Evolutionary conservation across 176 grass and related monocot genomes (phyloP).

Genomic region (Eleusine coracana): DNA sequence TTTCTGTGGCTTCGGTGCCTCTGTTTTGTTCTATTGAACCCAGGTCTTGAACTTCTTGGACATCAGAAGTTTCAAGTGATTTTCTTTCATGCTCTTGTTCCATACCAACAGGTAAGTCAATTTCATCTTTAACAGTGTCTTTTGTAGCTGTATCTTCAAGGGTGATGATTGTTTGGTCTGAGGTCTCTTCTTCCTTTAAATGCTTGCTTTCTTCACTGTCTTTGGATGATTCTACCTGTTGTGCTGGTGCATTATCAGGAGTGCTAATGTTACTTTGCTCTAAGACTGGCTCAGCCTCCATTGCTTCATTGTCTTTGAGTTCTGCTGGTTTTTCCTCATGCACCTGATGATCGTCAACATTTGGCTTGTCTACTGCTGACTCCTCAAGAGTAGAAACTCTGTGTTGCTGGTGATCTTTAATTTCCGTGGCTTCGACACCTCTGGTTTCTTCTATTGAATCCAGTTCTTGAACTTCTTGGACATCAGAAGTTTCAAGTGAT

Average conservation of each 20-base stretch:
- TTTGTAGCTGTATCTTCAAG: constrained; percentile 30
- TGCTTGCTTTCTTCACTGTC: constrained; percentile 23
- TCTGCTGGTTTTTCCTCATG: constrained; percentile 4
- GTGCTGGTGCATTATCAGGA: constrained; percentile 12
- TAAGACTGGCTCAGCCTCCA: constrained; percentile 18
- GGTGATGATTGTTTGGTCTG: background rate
- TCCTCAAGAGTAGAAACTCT: background rate
- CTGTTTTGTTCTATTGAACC: constrained; percentile 30
- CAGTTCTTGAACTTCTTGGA: constrained; percentile 35
- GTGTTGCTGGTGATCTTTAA: constrained; percentile 28
- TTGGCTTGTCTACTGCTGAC: too few species aligned
- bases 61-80: background rate
- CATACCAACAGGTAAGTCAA: constrained; percentile 6
- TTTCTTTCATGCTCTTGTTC: constrained; percentile 28
- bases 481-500: constrained; percentile 20
- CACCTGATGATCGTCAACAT: too few species aligned
- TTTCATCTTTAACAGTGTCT: constrained; percentile 24
- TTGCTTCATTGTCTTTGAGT: constrained; percentile 42
- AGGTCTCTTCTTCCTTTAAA: constrained; percentile 35
- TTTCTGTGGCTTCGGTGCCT: constrained; percentile 14
- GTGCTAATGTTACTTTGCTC: constrained; percentile 21
- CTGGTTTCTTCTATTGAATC: constrained; percentile 29
- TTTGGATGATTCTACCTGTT: constrained; percentile 19
- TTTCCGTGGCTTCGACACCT: constrained; percentile 15
- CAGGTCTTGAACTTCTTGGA: constrained; percentile 34